Percentiles rank a stretch among this genome's conserved stretches.
These are phyloP conservation scores for Dalbergia cochinchinensis DNA, from an alignment of 306 rosid genomes.

Conservation along the genomic window DNA sequence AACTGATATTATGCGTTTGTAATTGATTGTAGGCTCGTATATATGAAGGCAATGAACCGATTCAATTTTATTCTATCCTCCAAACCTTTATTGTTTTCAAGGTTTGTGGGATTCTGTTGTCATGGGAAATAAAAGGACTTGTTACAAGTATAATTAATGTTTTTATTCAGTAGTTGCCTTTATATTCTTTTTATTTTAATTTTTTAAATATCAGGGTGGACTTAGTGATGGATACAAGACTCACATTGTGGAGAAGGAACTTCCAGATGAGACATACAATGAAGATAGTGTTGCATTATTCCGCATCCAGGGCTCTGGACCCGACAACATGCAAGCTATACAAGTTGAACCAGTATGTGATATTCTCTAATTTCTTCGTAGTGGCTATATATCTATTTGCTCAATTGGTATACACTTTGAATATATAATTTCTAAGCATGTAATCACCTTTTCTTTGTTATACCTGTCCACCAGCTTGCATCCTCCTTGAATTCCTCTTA, in stretches of 20 bases:
- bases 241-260: slow-evolving; percentile 63
- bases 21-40: slow-evolving; percentile 69
- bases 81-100: slow-evolving; percentile 76
- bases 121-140: slow-evolving; percentile 22
- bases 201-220: slow-evolving; percentile 70
- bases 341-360: slow-evolving; percentile 83
- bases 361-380: neutral
- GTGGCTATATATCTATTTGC: neutral
- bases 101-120: slow-evolving; percentile 60
- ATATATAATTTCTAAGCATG: slow-evolving; percentile 27
- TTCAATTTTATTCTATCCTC: slow-evolving; percentile 74
- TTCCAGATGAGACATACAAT: slow-evolving; percentile 78
- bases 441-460: slow-evolving; percentile 7
- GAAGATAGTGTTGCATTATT: slow-evolving; percentile 85
- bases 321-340: slow-evolving; percentile 95
- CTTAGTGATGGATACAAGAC: slow-evolving; percentile 78
- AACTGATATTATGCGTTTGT: slow-evolving; percentile 45
- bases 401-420: slow-evolving; percentile 28
- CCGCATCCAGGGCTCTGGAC: slow-evolving; percentile 93
- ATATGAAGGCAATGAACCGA: slow-evolving; percentile 84
- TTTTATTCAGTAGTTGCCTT: slow-evolving; percentile 24
- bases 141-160: neutral
- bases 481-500: slow-evolving; percentile 89
- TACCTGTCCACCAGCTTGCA: slow-evolving; percentile 63
- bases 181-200: neutral